Evolutionary conservation across 208 protist genomes (phyloP), one percentile per base, ranked within the genome.

Genomic region (Leishmania amazonensis): DNA sequence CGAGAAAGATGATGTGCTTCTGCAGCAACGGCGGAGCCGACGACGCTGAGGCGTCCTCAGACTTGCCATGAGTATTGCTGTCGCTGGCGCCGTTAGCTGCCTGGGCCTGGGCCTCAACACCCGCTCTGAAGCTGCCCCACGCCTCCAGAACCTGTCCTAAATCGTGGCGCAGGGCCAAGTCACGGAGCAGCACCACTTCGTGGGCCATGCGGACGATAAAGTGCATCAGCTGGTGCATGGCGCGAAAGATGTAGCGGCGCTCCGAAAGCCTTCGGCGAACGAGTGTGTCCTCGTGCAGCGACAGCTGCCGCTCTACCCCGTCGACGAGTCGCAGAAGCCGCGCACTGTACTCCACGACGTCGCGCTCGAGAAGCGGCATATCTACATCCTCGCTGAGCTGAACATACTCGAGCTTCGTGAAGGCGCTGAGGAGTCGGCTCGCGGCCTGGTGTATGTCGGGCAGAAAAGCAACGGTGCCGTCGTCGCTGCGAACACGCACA

Each of bases 331-430:
- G 80, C 8, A 80, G 49, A 0, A 94, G 81, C 54, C 79, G 84
- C 53, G 80, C 70, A 31, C 86, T 84, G 68, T 85, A 62, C 45
- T 76, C 70, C 17, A 86, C 79, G 17, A 86, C 79, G n/a, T 84
- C 76, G n/a, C 73, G 76, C 85, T 96, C 93, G 60, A 95, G 73
- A 51, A 87, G 86, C 42, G 85, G 28, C 60, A 92, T 38, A 53
- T 85, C 83, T 5, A 88, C 75, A 31, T 83, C 82, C 28, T 87
- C 79, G 38, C 86, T 81, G 49, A 95, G 60, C 19, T 90, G 87
- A 19, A 87, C 85, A 79, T 91, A 95, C 84, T 95, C 90, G 5
- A 96, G 84, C 58, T 88, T 87, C 7, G 88, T 87, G 58, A 93
- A 91, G 74, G 83, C 85, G 77, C 76, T 81, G 51, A 96, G 87